Conservation (phyloP, 768 basidiomycete species). For the Floccularia luteovirens region DNA sequence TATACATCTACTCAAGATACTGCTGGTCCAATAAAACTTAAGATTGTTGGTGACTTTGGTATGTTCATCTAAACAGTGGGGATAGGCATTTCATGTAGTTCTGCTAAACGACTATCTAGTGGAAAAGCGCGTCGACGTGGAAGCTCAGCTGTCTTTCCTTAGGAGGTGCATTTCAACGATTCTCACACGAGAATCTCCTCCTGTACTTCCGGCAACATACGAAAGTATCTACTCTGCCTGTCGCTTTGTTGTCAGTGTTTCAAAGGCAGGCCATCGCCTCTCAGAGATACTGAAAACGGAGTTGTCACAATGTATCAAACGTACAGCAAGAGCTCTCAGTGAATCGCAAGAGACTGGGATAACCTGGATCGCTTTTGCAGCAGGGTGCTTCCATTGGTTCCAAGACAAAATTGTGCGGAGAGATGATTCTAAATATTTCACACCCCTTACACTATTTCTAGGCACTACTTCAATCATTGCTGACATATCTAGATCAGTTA, state of each 20-base stretch:
- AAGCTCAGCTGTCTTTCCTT: slow-evolving; percentile 19
- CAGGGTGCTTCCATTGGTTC: slow-evolving; percentile 53
- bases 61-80: slow-evolving; percentile 6
- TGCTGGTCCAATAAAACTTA: slow-evolving; percentile 36
- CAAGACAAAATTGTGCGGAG: slow-evolving; percentile 50
- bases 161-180: slow-evolving; percentile 29
- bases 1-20: slow-evolving; percentile 23
- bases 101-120: slow-evolving; percentile 6
- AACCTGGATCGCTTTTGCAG: slow-evolving; percentile 54
- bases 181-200: slow-evolving; percentile 26
- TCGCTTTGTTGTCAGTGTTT: slow-evolving; percentile 43
- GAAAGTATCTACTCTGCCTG: slow-evolving; percentile 54
- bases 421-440: not conserved
- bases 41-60: slow-evolving; percentile 37
- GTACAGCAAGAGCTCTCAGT: slow-evolving; percentile 30
- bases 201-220: slow-evolving; percentile 37
- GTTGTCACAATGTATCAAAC: slow-evolving; percentile 45
- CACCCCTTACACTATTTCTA: slow-evolving; percentile 13
- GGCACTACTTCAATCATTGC: slow-evolving; percentile 51
- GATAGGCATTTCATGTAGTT: not conserved
- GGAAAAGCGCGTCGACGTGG: slow-evolving; percentile 10
- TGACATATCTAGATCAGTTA: slow-evolving; percentile 67
- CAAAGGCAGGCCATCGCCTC: slow-evolving; percentile 46
- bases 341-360: slow-evolving; percentile 22
- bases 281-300: slow-evolving; percentile 53